Evolutionary conservation across 2,329 filamentous ascomycete genomes (phyloP).

Genomic region (Rutstroemia sp.): DNA sequence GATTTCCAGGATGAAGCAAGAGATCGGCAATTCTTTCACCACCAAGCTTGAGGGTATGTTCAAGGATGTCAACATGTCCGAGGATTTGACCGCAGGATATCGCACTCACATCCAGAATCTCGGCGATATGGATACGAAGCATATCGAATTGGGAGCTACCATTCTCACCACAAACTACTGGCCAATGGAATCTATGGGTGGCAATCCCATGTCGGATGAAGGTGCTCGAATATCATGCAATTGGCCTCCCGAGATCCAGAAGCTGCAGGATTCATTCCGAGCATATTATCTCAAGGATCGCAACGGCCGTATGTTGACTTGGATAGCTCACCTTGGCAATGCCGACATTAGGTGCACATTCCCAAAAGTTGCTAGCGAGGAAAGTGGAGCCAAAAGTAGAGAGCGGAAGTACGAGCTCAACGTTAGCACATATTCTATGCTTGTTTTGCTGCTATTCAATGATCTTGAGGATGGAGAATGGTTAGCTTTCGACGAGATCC

Average conservation of each 20-base stretch:
- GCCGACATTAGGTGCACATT: constrained; percentile 81
- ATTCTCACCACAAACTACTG: constrained; percentile 92
- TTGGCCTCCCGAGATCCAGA: constrained; percentile 68
- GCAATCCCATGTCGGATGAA: constrained; percentile 43
- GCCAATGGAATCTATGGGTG: constrained; percentile 82
- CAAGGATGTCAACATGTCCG: constrained; percentile 85
- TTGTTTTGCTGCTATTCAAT: constrained; percentile 86
- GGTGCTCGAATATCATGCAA: constrained; percentile 47
- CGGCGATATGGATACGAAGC: constrained; percentile 47
- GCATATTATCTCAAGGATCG: constrained; percentile 83
- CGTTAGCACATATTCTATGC: constrained; percentile 86
- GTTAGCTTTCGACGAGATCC: constrained; percentile 68
- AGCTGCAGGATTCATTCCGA: constrained; percentile 76
- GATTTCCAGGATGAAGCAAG: constrained; percentile 94
- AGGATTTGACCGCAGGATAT: constrained; percentile 73
- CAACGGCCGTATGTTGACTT: constrained; percentile 81
- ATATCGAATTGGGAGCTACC: constrained; percentile 73
- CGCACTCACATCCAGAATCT: constrained; percentile 54
- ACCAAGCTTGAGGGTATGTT: constrained; percentile 95
- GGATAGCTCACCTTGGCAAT: constrained; percentile 64
- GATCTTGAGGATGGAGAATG: constrained; percentile 49
- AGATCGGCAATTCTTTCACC: constrained; percentile 91
- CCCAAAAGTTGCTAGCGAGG: constrained; percentile 65
- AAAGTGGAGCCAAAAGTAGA: constrained; percentile 49
- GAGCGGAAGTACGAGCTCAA: constrained; percentile 82